These are phyloP conservation scores for Plantago major DNA, from an alignment of 257 asterid species.

Conservation along the genomic window DNA sequence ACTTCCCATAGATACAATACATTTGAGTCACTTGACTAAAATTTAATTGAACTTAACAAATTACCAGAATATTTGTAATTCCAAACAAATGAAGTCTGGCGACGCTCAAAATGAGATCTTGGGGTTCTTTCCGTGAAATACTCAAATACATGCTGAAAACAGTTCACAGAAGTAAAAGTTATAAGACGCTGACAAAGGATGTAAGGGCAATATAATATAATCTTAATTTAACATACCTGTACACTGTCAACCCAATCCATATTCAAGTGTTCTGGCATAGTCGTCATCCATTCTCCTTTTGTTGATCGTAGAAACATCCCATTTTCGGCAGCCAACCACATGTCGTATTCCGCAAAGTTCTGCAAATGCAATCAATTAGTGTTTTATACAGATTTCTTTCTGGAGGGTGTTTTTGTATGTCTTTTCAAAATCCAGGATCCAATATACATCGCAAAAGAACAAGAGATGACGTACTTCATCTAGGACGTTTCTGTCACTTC, in stretches of 20 bases:
- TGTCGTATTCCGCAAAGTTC: constrained; percentile 80
- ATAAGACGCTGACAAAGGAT: constrained; percentile 21
- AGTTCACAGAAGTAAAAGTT: constrained; percentile 20
- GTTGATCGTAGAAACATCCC: constrained; percentile 96
- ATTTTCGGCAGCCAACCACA: constrained; percentile 98
- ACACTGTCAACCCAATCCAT: constrained; percentile 98
- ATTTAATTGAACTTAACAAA: constrained; percentile 10
- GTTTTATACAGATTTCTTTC: not conserved
- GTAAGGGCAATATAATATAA: constrained; percentile 14
- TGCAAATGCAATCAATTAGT: constrained; percentile 36
- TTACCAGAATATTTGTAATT: constrained; percentile 94
- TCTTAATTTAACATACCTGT: constrained; percentile 41
- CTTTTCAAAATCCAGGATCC: not conserved
- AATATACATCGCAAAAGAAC: not conserved
- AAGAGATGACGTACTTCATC: constrained; percentile 53
- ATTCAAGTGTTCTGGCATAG: constrained; percentile 95
- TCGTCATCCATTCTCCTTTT: constrained; percentile 90
- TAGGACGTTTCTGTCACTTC: constrained; percentile 70
- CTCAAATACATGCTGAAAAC: constrained; percentile 83
- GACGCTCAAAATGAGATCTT: constrained; percentile 76
- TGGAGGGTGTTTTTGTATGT: not conserved
- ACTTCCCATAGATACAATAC: not conserved
- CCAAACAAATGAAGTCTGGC: constrained; percentile 95
- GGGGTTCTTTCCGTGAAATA: constrained; percentile 98
- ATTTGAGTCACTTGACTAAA: constrained; percentile 2